Evolutionary conservation across 305 asterid genomes (phyloP).

Genomic region (Solanum aculeatissimum): DNA sequence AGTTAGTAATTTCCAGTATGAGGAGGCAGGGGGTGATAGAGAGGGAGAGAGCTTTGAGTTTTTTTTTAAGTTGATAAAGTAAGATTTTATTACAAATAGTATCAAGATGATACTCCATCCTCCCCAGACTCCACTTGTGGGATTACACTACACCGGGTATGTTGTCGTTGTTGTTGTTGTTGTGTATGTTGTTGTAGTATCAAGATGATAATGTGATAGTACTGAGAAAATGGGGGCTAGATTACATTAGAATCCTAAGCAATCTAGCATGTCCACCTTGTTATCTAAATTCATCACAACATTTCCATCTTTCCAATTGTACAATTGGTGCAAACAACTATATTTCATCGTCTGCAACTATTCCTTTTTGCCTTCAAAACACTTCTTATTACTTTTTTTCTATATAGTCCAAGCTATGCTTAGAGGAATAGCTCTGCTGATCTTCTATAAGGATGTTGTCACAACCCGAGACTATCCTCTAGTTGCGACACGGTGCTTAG

Average conservation of each 20-base stretch:
- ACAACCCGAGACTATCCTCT: no score
- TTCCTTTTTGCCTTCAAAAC: not conserved
- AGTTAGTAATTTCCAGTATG: not conserved
- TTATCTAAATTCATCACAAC: not conserved
- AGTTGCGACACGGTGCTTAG: no score
- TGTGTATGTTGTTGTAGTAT: not conserved
- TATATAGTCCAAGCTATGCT: not conserved
- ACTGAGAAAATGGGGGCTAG: not conserved
- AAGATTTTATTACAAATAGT: not conserved
- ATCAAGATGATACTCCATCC: not conserved
- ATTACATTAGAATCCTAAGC: not conserved
- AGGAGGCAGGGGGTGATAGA: not conserved
- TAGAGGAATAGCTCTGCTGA: not conserved
- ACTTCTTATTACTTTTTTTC: not conserved
- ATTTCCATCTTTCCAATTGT: not conserved
- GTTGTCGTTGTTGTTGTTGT: not conserved
- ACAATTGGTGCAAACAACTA: not conserved
- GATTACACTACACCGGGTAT: not conserved
- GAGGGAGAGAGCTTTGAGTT: not conserved
- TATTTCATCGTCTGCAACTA: not conserved
- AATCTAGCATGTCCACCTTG: not conserved
- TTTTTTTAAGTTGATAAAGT: not conserved
- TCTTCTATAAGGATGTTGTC: not conserved
- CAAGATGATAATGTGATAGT: not conserved
- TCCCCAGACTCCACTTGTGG: not conserved